phyloP scores from a whole-genome alignment of 2,329 filamentous ascomycete genomes.

The Emergomyces orientalis region DNA sequence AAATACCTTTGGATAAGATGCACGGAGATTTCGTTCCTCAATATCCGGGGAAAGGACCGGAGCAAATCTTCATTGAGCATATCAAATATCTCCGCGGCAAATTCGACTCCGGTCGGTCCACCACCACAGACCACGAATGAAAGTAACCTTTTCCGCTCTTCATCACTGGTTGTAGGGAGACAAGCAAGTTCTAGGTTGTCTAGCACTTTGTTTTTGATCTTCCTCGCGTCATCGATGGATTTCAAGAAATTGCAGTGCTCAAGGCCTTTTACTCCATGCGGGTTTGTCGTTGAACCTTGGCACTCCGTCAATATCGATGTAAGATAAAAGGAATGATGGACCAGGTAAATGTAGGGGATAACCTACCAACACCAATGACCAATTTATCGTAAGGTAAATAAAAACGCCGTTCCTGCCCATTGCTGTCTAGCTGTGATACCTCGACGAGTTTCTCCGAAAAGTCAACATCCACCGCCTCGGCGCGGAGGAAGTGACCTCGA shows the following conservation, averaged over 20 bases:
- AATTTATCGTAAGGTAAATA: constrained; percentile 98
- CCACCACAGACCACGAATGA: constrained; percentile 96
- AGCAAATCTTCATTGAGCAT: constrained; percentile 91
- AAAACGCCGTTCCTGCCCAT: constrained; percentile 68
- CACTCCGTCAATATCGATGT: constrained; percentile 3
- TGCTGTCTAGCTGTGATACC: constrained; percentile 60
- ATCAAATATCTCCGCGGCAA: constrained; percentile 92
- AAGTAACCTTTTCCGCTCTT: constrained; percentile 74
- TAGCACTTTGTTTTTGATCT: constrained; percentile 80
- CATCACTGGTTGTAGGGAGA: constrained; percentile 82
- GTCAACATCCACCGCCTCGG: constrained; percentile 76
- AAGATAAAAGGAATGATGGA: background rate
- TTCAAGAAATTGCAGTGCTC: constrained; percentile 94
- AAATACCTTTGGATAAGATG: constrained; percentile 72
- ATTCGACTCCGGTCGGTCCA: constrained; percentile 93
- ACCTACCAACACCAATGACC: constrained; percentile 68
- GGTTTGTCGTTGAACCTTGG: constrained; percentile 72
- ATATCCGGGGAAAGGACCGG: constrained; percentile 69
- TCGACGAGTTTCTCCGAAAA: constrained; percentile 89
- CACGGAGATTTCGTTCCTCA: constrained; percentile 96
- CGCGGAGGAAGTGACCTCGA: constrained; percentile 82
- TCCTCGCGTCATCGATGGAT: constrained; percentile 81
- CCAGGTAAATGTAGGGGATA: background rate
- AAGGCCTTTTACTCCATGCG: constrained; percentile 89
- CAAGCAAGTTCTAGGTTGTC: constrained; percentile 84